Evolutionary conservation across 371 early-diverging fungal genomes (phyloP), one percentile per base, ranked within the genome.

Genomic region (Dichotomocladium elegans): DNA sequence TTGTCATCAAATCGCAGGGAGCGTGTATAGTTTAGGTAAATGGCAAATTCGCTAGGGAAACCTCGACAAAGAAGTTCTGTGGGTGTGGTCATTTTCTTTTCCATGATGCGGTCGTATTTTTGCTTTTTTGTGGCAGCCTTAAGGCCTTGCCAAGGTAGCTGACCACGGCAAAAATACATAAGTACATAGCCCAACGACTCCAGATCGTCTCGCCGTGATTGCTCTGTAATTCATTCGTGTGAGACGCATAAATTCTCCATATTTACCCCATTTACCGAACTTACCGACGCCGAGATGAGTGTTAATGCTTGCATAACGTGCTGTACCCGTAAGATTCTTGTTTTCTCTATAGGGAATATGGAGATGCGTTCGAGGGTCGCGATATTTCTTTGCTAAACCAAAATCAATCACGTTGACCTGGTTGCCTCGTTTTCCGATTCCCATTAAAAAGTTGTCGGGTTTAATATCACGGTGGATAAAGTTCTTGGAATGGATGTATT

Each of bases 381-480:
- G 88, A 77, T 93, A 99, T 68, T 93, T 92, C 68, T 99, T 99
- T 56, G 99, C 97, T 47, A 99, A 80, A 26, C 99, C 99, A 81
- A 98, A 98, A 78, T 99, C 99, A 58, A 99, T 99, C 27, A 99
- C 86, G 70, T 96, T 96, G 28, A 99, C 94, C 59, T 94, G 94
- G 69, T 96, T 95, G 49, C 92, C 91, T 34, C 91, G 87, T 61
- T 91, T 91, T 29, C 93, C 93, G 62, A 92, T 85, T 50, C 98
- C 99, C 96, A 99, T 97, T 60, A 99, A 79, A 72, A 99, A 99
- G 83, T 99, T 99, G 69, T 99, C 99, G 5, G 99, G 99, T 70
- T 92, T 91, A 58, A 93, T 90, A 62, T 93, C 91, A 62, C 93
- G 53, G 53, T 57, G 53, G 17, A 53, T 57, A 46, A 57, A 62